Base-by-base conservation (phyloP, 2,329 filamentous ascomycete species). In the Diplodia sapinea region DNA sequence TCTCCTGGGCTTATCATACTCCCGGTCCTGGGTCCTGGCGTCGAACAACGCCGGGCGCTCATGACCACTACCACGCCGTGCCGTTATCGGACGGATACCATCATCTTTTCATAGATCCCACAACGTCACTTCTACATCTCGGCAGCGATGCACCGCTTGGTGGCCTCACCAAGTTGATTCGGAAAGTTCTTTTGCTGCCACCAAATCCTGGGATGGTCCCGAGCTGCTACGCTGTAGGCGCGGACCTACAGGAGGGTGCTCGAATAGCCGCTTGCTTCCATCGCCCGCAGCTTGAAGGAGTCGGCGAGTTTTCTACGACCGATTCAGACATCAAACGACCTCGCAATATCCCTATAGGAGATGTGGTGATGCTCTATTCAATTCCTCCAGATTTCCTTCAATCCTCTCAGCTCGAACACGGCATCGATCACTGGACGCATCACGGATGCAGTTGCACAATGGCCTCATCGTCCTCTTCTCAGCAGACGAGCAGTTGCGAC, bases 41-140 rank as follows among this genome's bases (percentile, higher is more conserved):
- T n/a, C 64, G 33, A 20, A 38, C 55, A 31, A 26, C 47, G 38
- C 51, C 55, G 1, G 40, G 49, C 13, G 15, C 13, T 29, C 51
- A 52, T 40, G 87, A 90, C 72, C 87, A 90, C 71, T 89, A 88
- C 72, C 84, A 84, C 55, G 88, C 88, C 2, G 78, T 89, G 13
- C 88, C 89, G 3, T 75, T 91, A 49, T 88, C 86, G 69, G 89
- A 91, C 74, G 88, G 88, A 1, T 79, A 85, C 67, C 87, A 91
- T 71, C 81, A 91, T 43, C 76, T 91, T 5, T 91, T 89, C 74
- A 87, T 86, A 7, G 88, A 91, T 72, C 87, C 88, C 4, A 76
- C 76, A 12, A 85, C 82, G 1, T 84, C 82, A 11, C 76, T 82
- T 9, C 81, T 91, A 7, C 88, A 84, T 69, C 77, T 91, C 17